Percentiles rank a stretch among this genome's conserved stretches.
phyloP scores from a whole-genome alignment of 2,329 filamentous ascomycete species.

The Aspergillus pseudoviridinutans region DNA sequence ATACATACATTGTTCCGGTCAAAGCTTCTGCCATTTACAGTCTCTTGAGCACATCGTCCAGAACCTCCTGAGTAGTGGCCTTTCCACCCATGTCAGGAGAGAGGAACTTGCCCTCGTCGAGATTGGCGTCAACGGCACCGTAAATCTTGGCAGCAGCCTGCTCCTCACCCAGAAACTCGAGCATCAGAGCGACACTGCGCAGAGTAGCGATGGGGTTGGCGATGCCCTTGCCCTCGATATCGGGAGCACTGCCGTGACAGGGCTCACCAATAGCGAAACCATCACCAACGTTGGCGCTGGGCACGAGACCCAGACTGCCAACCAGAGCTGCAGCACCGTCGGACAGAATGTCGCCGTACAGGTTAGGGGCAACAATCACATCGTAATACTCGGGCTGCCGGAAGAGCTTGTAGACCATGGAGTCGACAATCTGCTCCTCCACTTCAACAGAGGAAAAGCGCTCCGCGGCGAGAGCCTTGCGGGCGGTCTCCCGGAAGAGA shows the following conservation, averaged over 20 bases:
- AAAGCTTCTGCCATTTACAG: conserved; percentile 51
- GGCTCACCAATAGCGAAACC: conserved; percentile 95
- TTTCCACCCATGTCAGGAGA: conserved; percentile 88
- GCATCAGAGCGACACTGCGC: conserved; percentile 85
- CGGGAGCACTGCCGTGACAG: conserved; percentile 92
- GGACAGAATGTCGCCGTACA: conserved; percentile 95
- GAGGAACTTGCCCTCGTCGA: conserved; percentile 76
- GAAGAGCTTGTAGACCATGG: conserved; percentile 99
- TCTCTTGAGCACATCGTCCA: conserved; percentile 79
- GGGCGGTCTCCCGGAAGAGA: conserved; percentile 79
- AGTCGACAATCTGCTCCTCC: conserved; percentile 98
- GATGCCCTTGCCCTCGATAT: conserved; percentile 88
- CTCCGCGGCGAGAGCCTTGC: conserved; percentile 63
- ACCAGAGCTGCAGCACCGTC: conserved; percentile 94
- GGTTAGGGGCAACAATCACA: conserved; percentile 94
- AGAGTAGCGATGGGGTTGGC: conserved; percentile 96
- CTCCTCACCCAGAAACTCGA: conserved; percentile 90
- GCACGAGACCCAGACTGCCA: conserved; percentile 85
- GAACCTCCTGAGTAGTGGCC: conserved; percentile 79
- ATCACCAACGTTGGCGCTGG: conserved; percentile 91
- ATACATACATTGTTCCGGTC: not conserved
- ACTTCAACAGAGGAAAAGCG: conserved; percentile 64
- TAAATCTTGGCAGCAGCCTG: conserved; percentile 86
- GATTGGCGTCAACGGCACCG: conserved; percentile 81
- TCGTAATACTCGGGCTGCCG: conserved; percentile 93